phyloP scores from a whole-genome alignment of 495 filamentous ascomycete species.

The Talaromyces wortmannii region DNA sequence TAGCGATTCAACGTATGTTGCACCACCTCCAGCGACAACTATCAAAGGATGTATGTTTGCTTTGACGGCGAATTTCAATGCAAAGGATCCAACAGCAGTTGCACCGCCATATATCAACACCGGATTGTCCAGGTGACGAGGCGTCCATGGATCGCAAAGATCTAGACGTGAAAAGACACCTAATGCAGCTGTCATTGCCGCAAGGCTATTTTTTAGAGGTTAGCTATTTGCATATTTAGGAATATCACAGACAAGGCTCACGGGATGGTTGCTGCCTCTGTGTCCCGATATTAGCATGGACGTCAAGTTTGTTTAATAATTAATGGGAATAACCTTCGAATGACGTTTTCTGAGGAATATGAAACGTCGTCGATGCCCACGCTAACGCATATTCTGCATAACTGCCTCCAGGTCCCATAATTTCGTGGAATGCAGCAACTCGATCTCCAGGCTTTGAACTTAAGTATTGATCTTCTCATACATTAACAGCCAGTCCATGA shows the following conservation, averaged over 20 bases:
- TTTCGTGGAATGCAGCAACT: conserved; percentile 67
- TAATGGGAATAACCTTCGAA: conserved; percentile 47
- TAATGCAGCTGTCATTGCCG: conserved; percentile 66
- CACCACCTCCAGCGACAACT: conserved; percentile 55
- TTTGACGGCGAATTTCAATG: conserved; percentile 26
- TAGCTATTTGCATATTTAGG: neutral
- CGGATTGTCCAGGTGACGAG: conserved; percentile 36
- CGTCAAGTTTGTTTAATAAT: neutral
- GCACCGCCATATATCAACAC: conserved; percentile 63
- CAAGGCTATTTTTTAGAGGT: conserved; percentile 53
- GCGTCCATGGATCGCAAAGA: conserved; percentile 37
- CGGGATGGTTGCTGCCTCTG: conserved; percentile 56
- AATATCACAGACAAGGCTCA: neutral
- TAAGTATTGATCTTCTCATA: conserved; percentile 9
- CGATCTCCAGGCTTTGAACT: conserved; percentile 48
- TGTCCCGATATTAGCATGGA: neutral
- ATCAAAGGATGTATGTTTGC: conserved; percentile 48
- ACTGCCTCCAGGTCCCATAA: conserved; percentile 44
- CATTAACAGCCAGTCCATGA: conserved; percentile 4
- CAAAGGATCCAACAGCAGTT: conserved; percentile 60
- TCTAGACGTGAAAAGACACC: conserved; percentile 20
- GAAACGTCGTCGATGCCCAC: conserved; percentile 60
- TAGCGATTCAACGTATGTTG: conserved; percentile 47
- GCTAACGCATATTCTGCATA: conserved; percentile 68
- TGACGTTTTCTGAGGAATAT: conserved; percentile 51